phyloP scores from a whole-genome alignment of 441 rosid genomes.

The Brassica balearica region DNA sequence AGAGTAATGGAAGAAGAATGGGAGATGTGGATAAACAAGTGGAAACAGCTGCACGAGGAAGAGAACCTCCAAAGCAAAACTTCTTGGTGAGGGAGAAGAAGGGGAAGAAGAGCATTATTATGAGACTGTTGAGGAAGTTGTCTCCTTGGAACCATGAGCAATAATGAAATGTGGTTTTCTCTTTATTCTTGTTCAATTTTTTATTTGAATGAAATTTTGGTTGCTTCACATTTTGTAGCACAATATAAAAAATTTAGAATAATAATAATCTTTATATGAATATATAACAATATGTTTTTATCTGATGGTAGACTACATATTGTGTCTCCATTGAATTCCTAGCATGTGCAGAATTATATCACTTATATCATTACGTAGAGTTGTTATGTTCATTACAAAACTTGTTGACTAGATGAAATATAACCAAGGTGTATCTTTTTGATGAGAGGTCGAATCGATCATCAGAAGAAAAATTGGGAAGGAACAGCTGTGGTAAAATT shows the following conservation, averaged over 20 bases:
- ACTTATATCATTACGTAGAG: neutral
- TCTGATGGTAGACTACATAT: slow-evolving; percentile 65
- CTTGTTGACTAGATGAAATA: too few relatives aligned
- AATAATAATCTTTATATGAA: neutral
- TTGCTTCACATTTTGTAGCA: neutral
- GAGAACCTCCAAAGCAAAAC: slow-evolving; percentile 50
- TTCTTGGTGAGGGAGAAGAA: slow-evolving; percentile 69
- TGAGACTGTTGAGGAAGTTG: slow-evolving; percentile 70
- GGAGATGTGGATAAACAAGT: neutral
- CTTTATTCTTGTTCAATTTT: neutral
- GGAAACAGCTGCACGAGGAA: neutral
- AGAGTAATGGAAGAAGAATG: neutral
- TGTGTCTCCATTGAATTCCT: slow-evolving; percentile 4
- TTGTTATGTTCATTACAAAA: too few relatives aligned
- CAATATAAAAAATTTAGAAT: neutral
- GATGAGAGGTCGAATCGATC: too few relatives aligned
- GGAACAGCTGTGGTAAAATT: neutral
- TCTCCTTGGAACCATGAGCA: slow-evolving; percentile 42
- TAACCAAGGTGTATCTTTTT: too few relatives aligned
- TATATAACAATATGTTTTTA: too few relatives aligned
- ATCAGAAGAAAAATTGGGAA: neutral
- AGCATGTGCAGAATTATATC: slow-evolving; percentile 19
- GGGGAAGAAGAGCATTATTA: slow-evolving; percentile 41
- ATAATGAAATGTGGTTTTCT: neutral
- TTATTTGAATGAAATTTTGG: neutral